Evolutionary conservation across 257 asterid genomes (phyloP).

Genomic region (Solanum virginianum): DNA sequence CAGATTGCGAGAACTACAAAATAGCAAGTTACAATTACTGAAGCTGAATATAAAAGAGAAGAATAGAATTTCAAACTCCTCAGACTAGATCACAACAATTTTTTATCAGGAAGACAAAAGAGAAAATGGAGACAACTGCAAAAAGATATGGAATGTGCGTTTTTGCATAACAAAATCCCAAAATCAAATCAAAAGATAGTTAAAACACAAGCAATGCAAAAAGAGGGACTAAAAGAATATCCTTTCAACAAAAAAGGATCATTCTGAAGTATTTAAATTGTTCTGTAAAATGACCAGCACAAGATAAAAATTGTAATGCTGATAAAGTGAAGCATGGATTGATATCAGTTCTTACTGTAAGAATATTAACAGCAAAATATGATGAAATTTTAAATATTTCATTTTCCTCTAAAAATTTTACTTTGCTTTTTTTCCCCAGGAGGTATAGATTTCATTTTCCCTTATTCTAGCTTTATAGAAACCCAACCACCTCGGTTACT

Average conservation of each 20-base stretch:
- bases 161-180: background rate
- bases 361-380: background rate
- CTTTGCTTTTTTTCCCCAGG: background rate
- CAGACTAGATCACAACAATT: background rate
- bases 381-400: background rate
- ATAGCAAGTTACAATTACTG: background rate
- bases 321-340: background rate
- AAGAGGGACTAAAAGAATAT: background rate
- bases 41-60: background rate
- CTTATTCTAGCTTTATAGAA: background rate
- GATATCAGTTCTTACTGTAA: background rate
- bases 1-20: slow-evolving; percentile 70
- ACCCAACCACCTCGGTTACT: background rate
- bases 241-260: background rate
- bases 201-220: background rate
- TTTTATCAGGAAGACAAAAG: background rate
- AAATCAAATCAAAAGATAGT: background rate
- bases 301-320: background rate
- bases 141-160: background rate
- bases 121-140: background rate
- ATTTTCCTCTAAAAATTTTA: background rate
- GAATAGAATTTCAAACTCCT: background rate
- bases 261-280: background rate
- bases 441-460: background rate
- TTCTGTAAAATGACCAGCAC: background rate